These are phyloP conservation scores for Acanthamoeba lenticulata DNA, from an alignment of 208 protist genomes.

Conservation along the genomic window DNA sequence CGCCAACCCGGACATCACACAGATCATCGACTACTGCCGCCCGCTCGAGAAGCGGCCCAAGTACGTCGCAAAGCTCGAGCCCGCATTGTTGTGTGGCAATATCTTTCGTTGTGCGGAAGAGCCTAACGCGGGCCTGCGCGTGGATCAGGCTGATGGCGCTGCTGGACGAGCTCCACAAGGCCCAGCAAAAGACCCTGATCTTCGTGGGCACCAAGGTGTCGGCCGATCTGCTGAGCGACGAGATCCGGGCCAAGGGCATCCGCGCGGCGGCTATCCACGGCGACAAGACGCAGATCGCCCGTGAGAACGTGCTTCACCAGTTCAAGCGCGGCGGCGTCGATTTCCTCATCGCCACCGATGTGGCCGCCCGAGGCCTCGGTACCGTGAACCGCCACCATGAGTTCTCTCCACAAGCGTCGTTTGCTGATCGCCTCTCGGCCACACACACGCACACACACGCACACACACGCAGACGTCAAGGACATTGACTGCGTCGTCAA, in stretches of 20 bases:
- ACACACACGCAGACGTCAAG: constrained; percentile 86
- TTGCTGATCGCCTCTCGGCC: background rate
- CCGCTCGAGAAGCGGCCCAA: constrained; percentile 72
- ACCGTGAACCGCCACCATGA: background rate
- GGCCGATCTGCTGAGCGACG: constrained; percentile 90
- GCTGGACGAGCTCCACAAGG: constrained; percentile 72
- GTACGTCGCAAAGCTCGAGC: background rate
- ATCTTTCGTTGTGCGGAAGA: background rate
- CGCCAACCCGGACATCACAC: constrained; percentile 80
- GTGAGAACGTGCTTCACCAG: constrained; percentile 84
- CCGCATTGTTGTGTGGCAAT: background rate
- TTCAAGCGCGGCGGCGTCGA: constrained; percentile 79
- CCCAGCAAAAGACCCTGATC: constrained; percentile 89
- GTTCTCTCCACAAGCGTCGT: constrained; percentile 62
- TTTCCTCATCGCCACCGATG: constrained; percentile 90
- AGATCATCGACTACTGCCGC: constrained; percentile 78
- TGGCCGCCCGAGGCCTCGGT: constrained; percentile 87
- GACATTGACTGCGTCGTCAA: constrained; percentile 89
- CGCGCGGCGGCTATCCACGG: constrained; percentile 83
- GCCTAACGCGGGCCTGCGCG: background rate
- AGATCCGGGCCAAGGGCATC: constrained; percentile 81
- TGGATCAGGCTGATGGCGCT: constrained; percentile 44
- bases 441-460: background rate
- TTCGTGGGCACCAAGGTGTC: constrained; percentile 93
- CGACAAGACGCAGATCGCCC: constrained; percentile 88